These are phyloP conservation scores for Albizia julibrissin DNA, from an alignment of 306 rosid species.

Conservation along the genomic window DNA sequence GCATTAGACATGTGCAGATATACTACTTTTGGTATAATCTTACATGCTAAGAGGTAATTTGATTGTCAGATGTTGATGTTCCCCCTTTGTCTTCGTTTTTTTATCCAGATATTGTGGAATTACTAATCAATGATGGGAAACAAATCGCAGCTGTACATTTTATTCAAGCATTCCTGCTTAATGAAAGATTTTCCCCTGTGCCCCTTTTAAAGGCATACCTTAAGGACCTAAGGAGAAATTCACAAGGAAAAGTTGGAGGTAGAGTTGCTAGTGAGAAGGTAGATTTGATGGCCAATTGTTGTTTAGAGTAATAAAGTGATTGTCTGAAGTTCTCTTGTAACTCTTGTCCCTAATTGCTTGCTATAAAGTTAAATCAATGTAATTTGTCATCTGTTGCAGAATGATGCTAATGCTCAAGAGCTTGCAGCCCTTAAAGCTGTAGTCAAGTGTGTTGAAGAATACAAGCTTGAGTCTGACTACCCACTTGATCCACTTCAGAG, in stretches of 20 bases:
- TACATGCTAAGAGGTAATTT: constrained; percentile 14
- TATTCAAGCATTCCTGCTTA: constrained; percentile 65
- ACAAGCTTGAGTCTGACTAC: constrained; percentile 70
- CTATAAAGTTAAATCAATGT: constrained; percentile 7
- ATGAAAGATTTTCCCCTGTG: constrained; percentile 65
- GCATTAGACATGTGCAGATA: constrained; percentile 26
- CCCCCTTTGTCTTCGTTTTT: neutral
- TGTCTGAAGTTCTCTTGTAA: constrained; percentile 21
- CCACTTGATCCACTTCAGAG: constrained; percentile 76
- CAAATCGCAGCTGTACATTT: constrained; percentile 70
- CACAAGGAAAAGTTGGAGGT: constrained; percentile 67
- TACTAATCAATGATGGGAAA: constrained; percentile 52
- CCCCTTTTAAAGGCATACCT: constrained; percentile 73
- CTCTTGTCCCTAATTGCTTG: constrained; percentile 22
- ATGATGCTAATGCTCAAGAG: constrained; percentile 56
- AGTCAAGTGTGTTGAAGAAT: constrained; percentile 60
- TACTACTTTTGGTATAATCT: constrained; percentile 28
- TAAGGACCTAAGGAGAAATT: constrained; percentile 71
- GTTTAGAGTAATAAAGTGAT: constrained; percentile 21
- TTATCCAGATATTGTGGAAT: constrained; percentile 61
- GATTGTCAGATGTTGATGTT: constrained; percentile 31
- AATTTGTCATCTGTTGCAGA: constrained; percentile 36
- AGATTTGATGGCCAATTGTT: constrained; percentile 14
- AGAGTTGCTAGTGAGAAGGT: constrained; percentile 58
- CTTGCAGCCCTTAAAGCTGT: constrained; percentile 66